Base-by-base conservation (phyloP, 169 alveolate species). In the Sarcocystis neurona region DNA sequence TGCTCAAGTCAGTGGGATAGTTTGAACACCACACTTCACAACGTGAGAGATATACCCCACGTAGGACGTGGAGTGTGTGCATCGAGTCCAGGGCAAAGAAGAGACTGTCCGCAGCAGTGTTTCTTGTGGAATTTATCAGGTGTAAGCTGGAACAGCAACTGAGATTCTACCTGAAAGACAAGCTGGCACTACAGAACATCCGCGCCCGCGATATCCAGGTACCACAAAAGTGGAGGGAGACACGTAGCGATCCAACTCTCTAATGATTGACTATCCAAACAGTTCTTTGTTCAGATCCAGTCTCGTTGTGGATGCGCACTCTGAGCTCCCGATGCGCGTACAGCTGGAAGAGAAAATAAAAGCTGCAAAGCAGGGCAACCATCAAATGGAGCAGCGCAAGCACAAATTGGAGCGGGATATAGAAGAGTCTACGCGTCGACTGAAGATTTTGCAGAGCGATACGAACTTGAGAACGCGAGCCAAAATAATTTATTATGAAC, bases 151-250 rank as follows among this genome's bases (percentile, higher is more conserved):
- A 84, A 66, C 58, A 56, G 58, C 93, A 92, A 87, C 92, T 92
- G 48, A 88, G 92, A 66, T 84, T 89, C 60, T 87, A 84, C 41
- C 88, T 88, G 68, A 92, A 92, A 86, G 94, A 89, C 90, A 89
- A 82, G 80, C 79, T 47, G 53, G 79, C 72, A 43, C 75, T 75
- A 15, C 87, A 84, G 44, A 89, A 82, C 46, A 72, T 82, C 27
- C 48, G 84, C 27, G 68, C 75, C 30, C 44, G 92, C 68, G 88
- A 75, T 20, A 32, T 58, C 41, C 74, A 63, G 92, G 89, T 79
- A 63, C 18, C 41, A n/a, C 66, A 12, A 53, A 53, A 23, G 30
- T 53, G 66, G 12, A 53, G 30, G 66, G 66, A 53, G 66, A 53
- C 66, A 53, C 66, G 66, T 23, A 15, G 12, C 66, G 12, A 53